These are phyloP conservation scores for Penicillium concentricum DNA, from an alignment of 2,329 filamentous ascomycete genomes.

Conservation along the genomic window DNA sequence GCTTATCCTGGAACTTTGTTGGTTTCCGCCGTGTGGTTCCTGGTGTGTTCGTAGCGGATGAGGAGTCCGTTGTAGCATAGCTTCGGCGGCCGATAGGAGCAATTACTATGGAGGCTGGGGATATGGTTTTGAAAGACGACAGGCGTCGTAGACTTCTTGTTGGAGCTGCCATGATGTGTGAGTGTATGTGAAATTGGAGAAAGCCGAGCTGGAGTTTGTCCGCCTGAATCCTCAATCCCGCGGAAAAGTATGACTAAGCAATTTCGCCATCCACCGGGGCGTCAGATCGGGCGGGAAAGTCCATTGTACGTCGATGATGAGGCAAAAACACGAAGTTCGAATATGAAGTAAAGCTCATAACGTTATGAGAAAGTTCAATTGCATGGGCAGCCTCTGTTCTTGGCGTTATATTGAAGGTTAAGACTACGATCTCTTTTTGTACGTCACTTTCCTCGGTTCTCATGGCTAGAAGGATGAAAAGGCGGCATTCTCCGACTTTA, in stretches of 20 bases:
- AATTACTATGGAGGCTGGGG: slow-evolving; percentile 16
- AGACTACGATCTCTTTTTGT: not conserved
- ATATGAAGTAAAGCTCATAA: not conserved
- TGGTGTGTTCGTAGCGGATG: slow-evolving; percentile 34
- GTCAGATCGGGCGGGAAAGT: slow-evolving; percentile 3
- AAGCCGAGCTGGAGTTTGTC: slow-evolving; percentile 6
- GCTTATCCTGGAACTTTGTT: slow-evolving; percentile 61
- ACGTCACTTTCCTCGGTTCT: not conserved
- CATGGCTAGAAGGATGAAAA: not conserved
- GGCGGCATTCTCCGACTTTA: no score
- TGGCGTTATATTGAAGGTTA: not conserved
- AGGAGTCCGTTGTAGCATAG: slow-evolving; percentile 42
- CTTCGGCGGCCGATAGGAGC: slow-evolving; percentile 26
- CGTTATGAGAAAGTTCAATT: not conserved
- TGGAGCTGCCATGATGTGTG: slow-evolving; percentile 34
- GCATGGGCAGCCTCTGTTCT: not conserved
- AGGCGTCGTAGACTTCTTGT: slow-evolving; percentile 34
- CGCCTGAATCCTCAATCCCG: not conserved
- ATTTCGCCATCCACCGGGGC: not conserved
- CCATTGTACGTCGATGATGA: not conserved
- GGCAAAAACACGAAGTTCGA: not conserved
- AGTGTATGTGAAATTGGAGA: slow-evolving; percentile 10
- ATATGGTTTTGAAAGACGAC: slow-evolving; percentile 27
- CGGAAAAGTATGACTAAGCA: slow-evolving; percentile 9
- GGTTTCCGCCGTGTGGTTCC: slow-evolving; percentile 53